Conservation (phyloP, 2,329 filamentous ascomycete species). For the Aspergillus latus region DNA sequence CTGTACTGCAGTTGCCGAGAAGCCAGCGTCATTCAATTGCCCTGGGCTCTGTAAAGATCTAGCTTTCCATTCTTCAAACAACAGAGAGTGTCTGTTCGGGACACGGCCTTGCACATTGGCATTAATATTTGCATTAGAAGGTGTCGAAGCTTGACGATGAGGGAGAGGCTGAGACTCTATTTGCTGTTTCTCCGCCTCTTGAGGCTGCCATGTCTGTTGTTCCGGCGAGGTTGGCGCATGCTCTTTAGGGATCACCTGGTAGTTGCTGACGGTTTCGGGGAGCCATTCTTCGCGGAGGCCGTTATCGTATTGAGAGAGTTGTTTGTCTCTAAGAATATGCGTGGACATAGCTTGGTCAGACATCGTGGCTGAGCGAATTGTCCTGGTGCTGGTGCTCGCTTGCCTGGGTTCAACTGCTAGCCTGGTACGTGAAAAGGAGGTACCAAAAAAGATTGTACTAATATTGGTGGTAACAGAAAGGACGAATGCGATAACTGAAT, state of each 20-base stretch:
- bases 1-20: neutral
- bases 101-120: neutral
- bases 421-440: neutral
- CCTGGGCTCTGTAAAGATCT: conserved; percentile 2
- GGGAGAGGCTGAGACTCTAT: neutral
- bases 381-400: conserved; percentile 2
- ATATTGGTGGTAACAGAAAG: too few relatives aligned
- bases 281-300: conserved; percentile 19
- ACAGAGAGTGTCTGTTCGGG: conserved; percentile 3
- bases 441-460: too few relatives aligned
- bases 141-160: neutral
- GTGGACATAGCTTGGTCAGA: conserved; percentile 2
- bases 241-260: neutral
- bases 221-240: neutral
- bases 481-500: neutral
- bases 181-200: neutral
- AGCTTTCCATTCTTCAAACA: conserved; percentile 24
- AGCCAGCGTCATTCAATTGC: neutral
- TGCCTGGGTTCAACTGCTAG: neutral
- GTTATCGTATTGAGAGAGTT: conserved; percentile 15
- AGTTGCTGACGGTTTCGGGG: conserved; percentile 11
- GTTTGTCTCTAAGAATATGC: conserved; percentile 14
- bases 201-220: neutral
- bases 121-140: neutral
- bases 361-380: conserved; percentile 1